Conservation (phyloP, 2,329 filamentous ascomycete species). For the Microdochium bolleyi region DNA sequence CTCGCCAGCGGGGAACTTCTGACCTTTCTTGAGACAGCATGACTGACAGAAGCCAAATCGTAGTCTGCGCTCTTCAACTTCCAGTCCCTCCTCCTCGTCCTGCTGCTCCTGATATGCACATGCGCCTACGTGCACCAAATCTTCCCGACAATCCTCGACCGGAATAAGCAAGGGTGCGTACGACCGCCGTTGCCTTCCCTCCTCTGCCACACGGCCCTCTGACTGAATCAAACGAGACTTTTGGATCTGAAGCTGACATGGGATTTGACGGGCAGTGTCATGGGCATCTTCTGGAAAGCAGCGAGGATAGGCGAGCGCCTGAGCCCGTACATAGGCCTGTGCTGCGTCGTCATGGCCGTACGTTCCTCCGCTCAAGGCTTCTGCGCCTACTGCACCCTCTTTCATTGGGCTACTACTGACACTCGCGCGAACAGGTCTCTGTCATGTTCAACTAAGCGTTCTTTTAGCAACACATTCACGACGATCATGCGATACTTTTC, state of each 20-base stretch:
- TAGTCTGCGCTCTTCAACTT: constrained; percentile 98
- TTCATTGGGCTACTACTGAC: background rate
- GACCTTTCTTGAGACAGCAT: background rate
- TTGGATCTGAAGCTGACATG: background rate
- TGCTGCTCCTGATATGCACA: constrained; percentile 93
- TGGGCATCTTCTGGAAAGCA: constrained; percentile 93
- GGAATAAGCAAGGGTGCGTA: constrained; percentile 80
- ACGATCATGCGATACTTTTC: background rate
- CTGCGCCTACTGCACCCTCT: background rate
- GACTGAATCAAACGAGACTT: background rate
- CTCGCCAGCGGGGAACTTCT: background rate
- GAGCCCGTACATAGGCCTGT: constrained; percentile 92
- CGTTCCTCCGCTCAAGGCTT: constrained; percentile 13
- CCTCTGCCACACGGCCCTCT: constrained; percentile 2
- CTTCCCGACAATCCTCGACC: constrained; percentile 82
- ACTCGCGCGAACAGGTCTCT: constrained; percentile 12
- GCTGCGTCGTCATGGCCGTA: constrained; percentile 91
- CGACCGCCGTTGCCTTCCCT: background rate
- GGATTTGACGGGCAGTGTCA: constrained; percentile 41
- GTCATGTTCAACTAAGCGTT: constrained; percentile 28
- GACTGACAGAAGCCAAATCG: background rate
- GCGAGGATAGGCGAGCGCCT: constrained; percentile 87
- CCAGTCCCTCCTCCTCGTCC: constrained; percentile 88
- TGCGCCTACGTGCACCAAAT: constrained; percentile 89
- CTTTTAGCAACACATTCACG: background rate